Evolutionary conservation across 352 stramenopile genomes (phyloP).

Genomic region (Phytophthora litchii): DNA sequence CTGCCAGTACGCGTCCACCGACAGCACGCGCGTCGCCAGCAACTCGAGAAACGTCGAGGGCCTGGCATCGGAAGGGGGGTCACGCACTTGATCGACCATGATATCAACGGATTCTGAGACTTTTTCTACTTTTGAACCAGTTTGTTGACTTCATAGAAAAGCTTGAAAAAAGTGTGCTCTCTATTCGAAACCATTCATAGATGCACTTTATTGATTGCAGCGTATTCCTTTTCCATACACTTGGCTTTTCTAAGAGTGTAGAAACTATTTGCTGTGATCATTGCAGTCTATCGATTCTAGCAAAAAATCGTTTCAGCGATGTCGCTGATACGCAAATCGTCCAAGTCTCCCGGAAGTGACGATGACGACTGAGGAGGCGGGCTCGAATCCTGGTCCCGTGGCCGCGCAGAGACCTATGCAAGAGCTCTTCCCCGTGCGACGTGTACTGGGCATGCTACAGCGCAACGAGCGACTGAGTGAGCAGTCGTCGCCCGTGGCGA

Average conservation of each 20-base stretch:
- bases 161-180: slow-evolving; percentile 11
- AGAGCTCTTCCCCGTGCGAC: slow-evolving; percentile 15
- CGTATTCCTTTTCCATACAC: slow-evolving; percentile 11
- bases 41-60: slow-evolving; percentile 14
- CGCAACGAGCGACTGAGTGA: slow-evolving; percentile 16
- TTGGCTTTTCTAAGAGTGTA: neutral
- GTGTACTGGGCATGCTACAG: slow-evolving; percentile 17
- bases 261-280: slow-evolving; percentile 11
- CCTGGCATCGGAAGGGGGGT: neutral
- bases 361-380: slow-evolving; percentile 22
- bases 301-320: slow-evolving; percentile 18
- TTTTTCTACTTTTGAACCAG: slow-evolving; percentile 11
- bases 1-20: slow-evolving; percentile 27
- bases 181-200: slow-evolving; percentile 9
- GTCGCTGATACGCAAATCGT: slow-evolving; percentile 20
- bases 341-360: slow-evolving; percentile 8
- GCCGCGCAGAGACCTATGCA: slow-evolving; percentile 7
- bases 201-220: slow-evolving; percentile 14
- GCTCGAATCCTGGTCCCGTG: slow-evolving; percentile 5
- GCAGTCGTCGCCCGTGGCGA: slow-evolving; percentile 1
- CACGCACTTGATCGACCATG: neutral
- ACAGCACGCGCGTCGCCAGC: slow-evolving; percentile 26
- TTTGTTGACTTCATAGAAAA: slow-evolving; percentile 1
- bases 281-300: slow-evolving; percentile 1
- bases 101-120: neutral